Percentiles rank a stretch among this genome's conserved stretches.
Conservation (phyloP, 1,284 basidiomycete genomes). For the Ustilago xerochloae region DNA sequence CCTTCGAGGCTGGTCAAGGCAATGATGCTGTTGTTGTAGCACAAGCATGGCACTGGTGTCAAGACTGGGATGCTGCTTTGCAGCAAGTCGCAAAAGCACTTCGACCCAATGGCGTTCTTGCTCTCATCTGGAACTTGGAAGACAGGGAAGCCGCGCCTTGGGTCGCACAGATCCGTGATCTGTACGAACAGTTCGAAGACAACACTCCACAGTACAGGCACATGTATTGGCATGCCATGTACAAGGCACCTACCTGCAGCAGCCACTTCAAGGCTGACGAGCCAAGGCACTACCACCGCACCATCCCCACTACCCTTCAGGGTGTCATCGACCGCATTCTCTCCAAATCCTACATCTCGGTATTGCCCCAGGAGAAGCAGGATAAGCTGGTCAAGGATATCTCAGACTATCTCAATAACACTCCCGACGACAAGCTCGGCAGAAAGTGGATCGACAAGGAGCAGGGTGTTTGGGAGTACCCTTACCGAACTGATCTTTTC, state of each 20-base stretch:
- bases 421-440: conserved; percentile 39
- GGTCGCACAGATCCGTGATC: conserved; percentile 57
- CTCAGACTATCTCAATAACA: conserved; percentile 32
- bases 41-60: conserved; percentile 65
- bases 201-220: conserved; percentile 63
- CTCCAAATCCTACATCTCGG: conserved; percentile 61
- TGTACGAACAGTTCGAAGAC: conserved; percentile 61
- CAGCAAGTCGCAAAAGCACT: conserved; percentile 43
- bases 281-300: conserved; percentile 41
- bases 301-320: conserved; percentile 53
- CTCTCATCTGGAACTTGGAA: conserved; percentile 65
- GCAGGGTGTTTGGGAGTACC: conserved; percentile 59
- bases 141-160: conserved; percentile 60
- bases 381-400: conserved; percentile 28
- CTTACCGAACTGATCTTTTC: conserved; percentile 46
- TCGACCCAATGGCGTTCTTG: conserved; percentile 51
- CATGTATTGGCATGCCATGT: conserved; percentile 61
- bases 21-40: conserved; percentile 61
- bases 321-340: conserved; percentile 52
- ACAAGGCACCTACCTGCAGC: conserved; percentile 39
- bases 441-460: conserved; percentile 61
- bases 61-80: conserved; percentile 52
- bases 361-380: conserved; percentile 46
- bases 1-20: conserved; percentile 37
- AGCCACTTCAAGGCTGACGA: conserved; percentile 38